Percentiles rank a stretch among this genome's conserved stretches.
Conservation (phyloP, 192 early-diverging fungal genomes). For the Coemansia sp. region DNA sequence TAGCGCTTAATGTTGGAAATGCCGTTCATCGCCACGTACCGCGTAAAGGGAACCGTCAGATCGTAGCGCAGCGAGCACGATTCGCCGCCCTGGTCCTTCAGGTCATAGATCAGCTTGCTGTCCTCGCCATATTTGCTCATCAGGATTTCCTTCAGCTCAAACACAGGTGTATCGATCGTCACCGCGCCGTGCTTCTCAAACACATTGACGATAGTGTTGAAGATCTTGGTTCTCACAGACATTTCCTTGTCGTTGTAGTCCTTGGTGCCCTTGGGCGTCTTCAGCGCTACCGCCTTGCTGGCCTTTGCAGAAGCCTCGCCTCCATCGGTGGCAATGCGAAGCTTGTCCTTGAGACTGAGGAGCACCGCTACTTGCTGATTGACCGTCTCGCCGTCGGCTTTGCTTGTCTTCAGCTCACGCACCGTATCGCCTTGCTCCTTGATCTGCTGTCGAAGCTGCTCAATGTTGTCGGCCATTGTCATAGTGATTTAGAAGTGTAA, state of each 20-base stretch:
- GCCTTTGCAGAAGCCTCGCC: constrained; percentile 23
- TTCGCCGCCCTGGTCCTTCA: constrained; percentile 96
- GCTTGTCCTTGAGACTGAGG: constrained; percentile 63
- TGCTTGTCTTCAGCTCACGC: constrained; percentile 60
- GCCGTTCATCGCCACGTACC: constrained; percentile 91
- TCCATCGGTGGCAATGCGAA: constrained; percentile 43
- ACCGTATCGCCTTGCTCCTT: constrained; percentile 61
- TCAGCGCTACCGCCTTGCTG: constrained; percentile 62
- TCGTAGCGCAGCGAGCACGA: constrained; percentile 95
- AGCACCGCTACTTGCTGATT: constrained; percentile 60
- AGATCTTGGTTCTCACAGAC: constrained; percentile 93
- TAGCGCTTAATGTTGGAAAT: constrained; percentile 90
- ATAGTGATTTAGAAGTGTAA: background rate
- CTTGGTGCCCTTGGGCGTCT: constrained; percentile 88
- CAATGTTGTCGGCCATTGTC: constrained; percentile 23
- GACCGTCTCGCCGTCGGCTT: constrained; percentile 60
- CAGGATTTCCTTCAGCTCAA: constrained; percentile 96
- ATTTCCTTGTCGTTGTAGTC: constrained; percentile 96
- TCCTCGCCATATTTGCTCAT: constrained; percentile 98
- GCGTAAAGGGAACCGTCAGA: constrained; percentile 96
- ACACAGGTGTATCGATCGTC: constrained; percentile 98
- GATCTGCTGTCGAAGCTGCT: constrained; percentile 53
- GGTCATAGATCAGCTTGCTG: constrained; percentile 97
- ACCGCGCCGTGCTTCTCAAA: constrained; percentile 98
- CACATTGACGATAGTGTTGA: constrained; percentile 76